Percentiles rank a stretch among this genome's conserved stretches.
These are phyloP conservation scores for Dalbergia oliveri DNA, from an alignment of 306 rosid species.

Conservation along the genomic window DNA sequence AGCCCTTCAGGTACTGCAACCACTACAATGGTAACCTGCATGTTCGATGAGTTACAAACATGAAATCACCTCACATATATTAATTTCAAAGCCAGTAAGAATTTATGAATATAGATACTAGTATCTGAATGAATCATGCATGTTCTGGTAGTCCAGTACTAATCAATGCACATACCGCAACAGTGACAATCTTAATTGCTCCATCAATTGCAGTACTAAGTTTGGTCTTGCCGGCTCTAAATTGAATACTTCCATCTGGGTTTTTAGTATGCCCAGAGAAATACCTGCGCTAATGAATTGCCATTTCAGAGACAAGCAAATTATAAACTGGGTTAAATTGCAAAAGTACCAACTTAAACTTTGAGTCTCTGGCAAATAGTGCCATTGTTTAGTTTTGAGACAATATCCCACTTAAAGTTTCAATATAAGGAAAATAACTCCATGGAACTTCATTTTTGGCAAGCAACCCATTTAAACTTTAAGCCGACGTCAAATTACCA, in stretches of 20 bases:
- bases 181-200: slow-evolving; percentile 79
- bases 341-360: slow-evolving; percentile 27
- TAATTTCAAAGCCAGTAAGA: slow-evolving; percentile 13
- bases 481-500: neutral
- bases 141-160: neutral
- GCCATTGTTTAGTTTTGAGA: neutral
- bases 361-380: neutral
- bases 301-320: slow-evolving; percentile 27
- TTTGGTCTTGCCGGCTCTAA: slow-evolving; percentile 72
- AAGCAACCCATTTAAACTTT: neutral
- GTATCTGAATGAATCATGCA: slow-evolving; percentile 2
- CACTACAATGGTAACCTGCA: slow-evolving; percentile 91
- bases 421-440: slow-evolving; percentile 5
- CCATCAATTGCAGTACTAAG: slow-evolving; percentile 72
- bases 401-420: slow-evolving; percentile 2
- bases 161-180: slow-evolving; percentile 70
- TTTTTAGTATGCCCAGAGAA: slow-evolving; percentile 79
- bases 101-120: slow-evolving; percentile 12
- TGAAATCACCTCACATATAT: slow-evolving; percentile 5
- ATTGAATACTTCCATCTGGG: slow-evolving; percentile 59
- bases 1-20: slow-evolving; percentile 99
- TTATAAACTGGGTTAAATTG: neutral
- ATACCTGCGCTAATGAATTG: slow-evolving; percentile 63
- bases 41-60: slow-evolving; percentile 22
- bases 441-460: neutral